Evolutionary conservation across 306 rosid genomes (phyloP).

Genomic region (Elaeagnus macrophylla): DNA sequence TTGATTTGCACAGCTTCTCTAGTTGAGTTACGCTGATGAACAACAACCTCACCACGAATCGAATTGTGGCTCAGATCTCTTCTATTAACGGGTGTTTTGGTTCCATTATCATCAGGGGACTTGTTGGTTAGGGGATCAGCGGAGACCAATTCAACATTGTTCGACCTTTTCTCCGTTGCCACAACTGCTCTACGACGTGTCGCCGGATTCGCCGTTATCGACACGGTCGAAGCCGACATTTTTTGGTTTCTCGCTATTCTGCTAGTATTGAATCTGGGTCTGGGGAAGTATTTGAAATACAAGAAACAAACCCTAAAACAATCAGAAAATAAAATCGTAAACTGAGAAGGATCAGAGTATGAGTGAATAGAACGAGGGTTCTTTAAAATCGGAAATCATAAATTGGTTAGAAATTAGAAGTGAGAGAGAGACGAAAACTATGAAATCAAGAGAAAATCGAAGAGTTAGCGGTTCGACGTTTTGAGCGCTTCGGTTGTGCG

Average conservation of each 20-base stretch:
- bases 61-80: conserved; percentile 80
- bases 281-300: not conserved
- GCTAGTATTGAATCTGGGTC: not conserved
- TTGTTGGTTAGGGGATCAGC: conserved; percentile 36
- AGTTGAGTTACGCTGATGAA: conserved; percentile 31
- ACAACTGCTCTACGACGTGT: conserved; percentile 70
- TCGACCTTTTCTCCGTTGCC: conserved; percentile 40
- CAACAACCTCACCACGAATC: conserved; percentile 51
- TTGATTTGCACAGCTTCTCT: conserved; percentile 35
- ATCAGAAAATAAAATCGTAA: not conserved
- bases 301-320: not conserved
- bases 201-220: conserved; percentile 77
- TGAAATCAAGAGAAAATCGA: not conserved
- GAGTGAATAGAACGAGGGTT: not conserved
- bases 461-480: not conserved
- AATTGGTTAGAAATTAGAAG: not conserved
- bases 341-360: not conserved
- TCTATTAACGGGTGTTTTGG: conserved; percentile 17
- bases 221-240: conserved; percentile 95
- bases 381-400: not conserved
- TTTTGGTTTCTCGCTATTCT: not conserved
- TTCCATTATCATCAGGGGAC: conserved; percentile 17
- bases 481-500: conserved; percentile 2
- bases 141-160: conserved; percentile 49
- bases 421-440: not conserved